Base-by-base conservation (phyloP, 305 asterid genomes). In the Ruellia speciosa region DNA sequence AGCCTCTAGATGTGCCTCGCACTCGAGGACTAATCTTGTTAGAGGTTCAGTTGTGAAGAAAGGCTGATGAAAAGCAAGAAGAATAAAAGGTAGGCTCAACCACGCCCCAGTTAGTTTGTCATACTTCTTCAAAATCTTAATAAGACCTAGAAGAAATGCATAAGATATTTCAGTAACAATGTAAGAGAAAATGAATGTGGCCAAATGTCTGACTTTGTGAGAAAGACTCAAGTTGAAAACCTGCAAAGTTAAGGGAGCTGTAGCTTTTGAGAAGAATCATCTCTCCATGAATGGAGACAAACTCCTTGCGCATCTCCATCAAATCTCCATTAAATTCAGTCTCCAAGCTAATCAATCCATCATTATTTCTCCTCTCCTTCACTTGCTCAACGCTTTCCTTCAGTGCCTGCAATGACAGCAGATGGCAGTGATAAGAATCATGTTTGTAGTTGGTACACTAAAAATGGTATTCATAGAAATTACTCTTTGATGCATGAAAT, bases 201-300 rank as follows among this genome's bases (percentile, higher is more conserved):
- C 10, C 4, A 41, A n/a, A n/a, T n/a, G n/a, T n/a, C n/a, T n/a
- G n/a, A n/a, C n/a, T n/a, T n/a, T n/a, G n/a, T n/a, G 47, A 13
- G 0, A 41, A 13, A 7, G 3, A 7, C 11, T 7, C 0, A 33
- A 8, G 4, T 3, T 33, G 37, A 33, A 3, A 33, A 85, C 97
- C 97, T 69, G 94, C 95, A 77, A 90, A 82, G 75, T 90, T 90
- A 39, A 90, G 79, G 68, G 96, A 87, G 83, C 97, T 84, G 70
- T 87, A 90, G 68, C 76, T 84, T 72, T 87, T 81, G 0, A 90
- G 87, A 70, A 90, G 95, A 76, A 90, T 78, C 95, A 86, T 87
- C 77, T 90, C 95, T 17, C 97, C 96, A 48, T 87, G 97, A 58
- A 87, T 90, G 49, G 82, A 62, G 41, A 90, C 96, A 56, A 84